Base-by-base conservation (phyloP, 495 filamentous ascomycete species). In the Penicillium mononematosum region DNA sequence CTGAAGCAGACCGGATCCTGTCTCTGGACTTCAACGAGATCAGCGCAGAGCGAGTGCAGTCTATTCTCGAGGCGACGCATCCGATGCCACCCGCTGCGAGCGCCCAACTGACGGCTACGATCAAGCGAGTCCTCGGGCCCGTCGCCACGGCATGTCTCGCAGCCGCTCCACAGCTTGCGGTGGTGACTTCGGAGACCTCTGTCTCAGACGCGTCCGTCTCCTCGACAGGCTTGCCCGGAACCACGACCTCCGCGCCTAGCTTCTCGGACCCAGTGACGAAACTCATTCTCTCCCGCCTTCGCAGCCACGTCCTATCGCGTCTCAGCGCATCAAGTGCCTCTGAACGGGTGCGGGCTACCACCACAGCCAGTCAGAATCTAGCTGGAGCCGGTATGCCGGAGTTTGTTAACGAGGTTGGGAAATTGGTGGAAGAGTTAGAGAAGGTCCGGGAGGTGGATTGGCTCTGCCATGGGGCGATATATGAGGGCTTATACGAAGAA, bases 401-500 rank as follows among this genome's bases (percentile, higher is more conserved):
- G 72, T 96, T 96, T 73, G 87, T 93, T n/a, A 84, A 76, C 46
- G 86, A 85, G 65, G 85, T 98, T n/a, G 85, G 88, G 6, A 83
- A 86, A 32, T 81, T 96, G 59, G 88, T 91, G 14, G 92, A 96
- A 14, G 86, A 88, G 72, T 69, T 96, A 60, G 80, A 81, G 55
- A 84, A 82, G 65, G 84, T 96, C 24, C 84, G 87, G 11, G 81
- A 81, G 43, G 87, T 96, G 34, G 93, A 98, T 70, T 85, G 90
- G 68, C 79, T 83, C 50, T 83, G 85, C 43, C 95, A 97, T 75
- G 84, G 83, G 25, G 53, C 70, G 55, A 91, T 91, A 81, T 97
- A 96, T 81, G 90, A 95, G 70, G 73, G 75, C 36, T 75, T 96
- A 34, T 68, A 70, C 46, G 68, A 62, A 25, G 74, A 76, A 65